These are phyloP conservation scores for Drosera capensis DNA, from an alignment of 148 eudicot genomes.

Conservation along the genomic window DNA sequence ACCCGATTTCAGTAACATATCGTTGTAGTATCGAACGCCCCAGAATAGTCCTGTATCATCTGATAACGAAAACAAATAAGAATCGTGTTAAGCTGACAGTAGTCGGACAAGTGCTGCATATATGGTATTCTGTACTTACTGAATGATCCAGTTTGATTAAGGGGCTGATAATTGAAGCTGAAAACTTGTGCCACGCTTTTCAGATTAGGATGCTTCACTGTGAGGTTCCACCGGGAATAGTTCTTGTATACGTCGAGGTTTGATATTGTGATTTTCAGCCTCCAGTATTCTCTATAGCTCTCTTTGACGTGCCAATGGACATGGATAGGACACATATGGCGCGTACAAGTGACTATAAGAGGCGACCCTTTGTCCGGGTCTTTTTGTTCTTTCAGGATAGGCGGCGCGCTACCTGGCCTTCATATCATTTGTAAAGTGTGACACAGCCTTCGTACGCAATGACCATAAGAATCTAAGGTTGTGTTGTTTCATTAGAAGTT, in stretches of 20 bases:
- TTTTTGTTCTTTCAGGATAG: conserved; percentile 12
- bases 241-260: conserved; percentile 48
- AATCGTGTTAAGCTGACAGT: no score
- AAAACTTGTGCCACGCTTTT: conserved; percentile 31
- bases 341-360: conserved; percentile 33
- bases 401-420: conserved; percentile 30
- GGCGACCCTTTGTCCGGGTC: conserved; percentile 33
- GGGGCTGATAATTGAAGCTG: conserved; percentile 68
- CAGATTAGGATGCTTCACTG: conserved; percentile 57
- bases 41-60: conserved; percentile 82
- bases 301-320: conserved; percentile 81
- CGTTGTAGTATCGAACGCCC: conserved; percentile 65
- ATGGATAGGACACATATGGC: conserved; percentile 58
- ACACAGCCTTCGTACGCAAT: neutral
- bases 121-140: conserved; percentile 29
- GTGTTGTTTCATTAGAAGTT: neutral
- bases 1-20: conserved; percentile 64
- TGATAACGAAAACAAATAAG: conserved; percentile 9
- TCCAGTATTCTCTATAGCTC: conserved; percentile 67
- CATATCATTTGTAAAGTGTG: neutral
- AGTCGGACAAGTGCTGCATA: neutral
- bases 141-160: conserved; percentile 24
- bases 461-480: neutral
- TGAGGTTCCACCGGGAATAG: conserved; percentile 60
- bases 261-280: conserved; percentile 57